Percentiles rank a stretch among this genome's conserved stretches.
Evolutionary conservation across 352 stramenopile species (phyloP).

Genomic region (Pythium dissotocum): DNA sequence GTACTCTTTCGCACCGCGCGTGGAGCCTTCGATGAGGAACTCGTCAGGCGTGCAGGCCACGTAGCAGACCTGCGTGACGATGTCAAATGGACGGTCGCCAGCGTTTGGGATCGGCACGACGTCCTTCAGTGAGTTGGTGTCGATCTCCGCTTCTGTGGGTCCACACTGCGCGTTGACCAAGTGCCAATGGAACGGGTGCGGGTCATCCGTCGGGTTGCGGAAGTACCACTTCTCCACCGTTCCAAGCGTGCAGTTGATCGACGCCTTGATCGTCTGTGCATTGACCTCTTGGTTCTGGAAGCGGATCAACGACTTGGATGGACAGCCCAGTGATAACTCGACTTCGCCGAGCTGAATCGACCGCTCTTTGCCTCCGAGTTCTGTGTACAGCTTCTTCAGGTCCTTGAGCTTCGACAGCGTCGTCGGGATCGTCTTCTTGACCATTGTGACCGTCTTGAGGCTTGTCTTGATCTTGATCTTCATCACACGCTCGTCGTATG

Average conservation of each 20-base stretch:
- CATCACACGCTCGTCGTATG: conserved; percentile 55
- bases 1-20: conserved; percentile 51
- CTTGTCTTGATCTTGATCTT: conserved; percentile 41
- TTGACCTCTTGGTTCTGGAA: conserved; percentile 58
- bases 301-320: conserved; percentile 42
- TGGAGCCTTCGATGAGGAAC: conserved; percentile 58
- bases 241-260: conserved; percentile 58
- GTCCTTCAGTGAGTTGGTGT: conserved; percentile 70
- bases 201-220: conserved; percentile 74
- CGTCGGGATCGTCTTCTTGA: conserved; percentile 35
- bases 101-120: conserved; percentile 72
- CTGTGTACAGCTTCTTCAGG: conserved; percentile 51
- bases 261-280: conserved; percentile 39
- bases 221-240: conserved; percentile 82
- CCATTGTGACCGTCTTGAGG: conserved; percentile 44
- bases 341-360: conserved; percentile 57
- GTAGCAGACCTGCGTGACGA: conserved; percentile 71
- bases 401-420: conserved; percentile 50
- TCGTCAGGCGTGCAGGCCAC: conserved; percentile 72
- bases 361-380: conserved; percentile 51
- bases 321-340: conserved; percentile 43
- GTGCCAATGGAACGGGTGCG: conserved; percentile 80
- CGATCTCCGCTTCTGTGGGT: conserved; percentile 50
- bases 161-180: conserved; percentile 75
- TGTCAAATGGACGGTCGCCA: conserved; percentile 33